These are phyloP conservation scores for Cenchrus fungigraminus DNA, from an alignment of 176 grass and related monocot genomes.

Conservation along the genomic window DNA sequence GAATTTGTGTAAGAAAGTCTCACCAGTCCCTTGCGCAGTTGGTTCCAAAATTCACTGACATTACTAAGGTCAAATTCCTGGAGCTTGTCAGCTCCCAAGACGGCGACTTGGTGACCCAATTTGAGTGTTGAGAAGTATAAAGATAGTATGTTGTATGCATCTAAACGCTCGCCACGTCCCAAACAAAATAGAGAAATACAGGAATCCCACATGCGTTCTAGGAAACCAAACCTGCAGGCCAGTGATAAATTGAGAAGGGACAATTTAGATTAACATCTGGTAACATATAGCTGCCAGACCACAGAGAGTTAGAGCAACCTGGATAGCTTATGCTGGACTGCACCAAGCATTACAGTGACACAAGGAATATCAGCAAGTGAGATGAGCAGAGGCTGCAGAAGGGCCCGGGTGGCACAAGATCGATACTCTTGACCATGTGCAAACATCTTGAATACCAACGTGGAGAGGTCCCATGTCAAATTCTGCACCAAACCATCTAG, in stretches of 20 bases:
- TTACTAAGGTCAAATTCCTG: conserved; percentile 60
- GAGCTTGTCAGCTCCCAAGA: conserved; percentile 12
- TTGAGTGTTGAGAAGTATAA: conserved; percentile 63
- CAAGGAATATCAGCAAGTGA: conserved; percentile 56
- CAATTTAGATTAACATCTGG: conserved; percentile 1
- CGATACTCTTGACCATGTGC: conserved; percentile 58
- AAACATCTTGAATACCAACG: conserved; percentile 64
- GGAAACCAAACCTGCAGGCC: conserved; percentile 64
- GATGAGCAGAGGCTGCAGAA: conserved; percentile 65
- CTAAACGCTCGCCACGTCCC: conserved; percentile 60
- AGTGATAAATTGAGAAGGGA: conserved; percentile 20
- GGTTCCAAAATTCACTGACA: conserved; percentile 75
- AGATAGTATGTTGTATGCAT: conserved; percentile 78
- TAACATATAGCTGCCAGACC: background rate
- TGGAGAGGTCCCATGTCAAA: conserved; percentile 79
- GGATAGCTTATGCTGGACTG: conserved; percentile 42
- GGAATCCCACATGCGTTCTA: conserved; percentile 71
- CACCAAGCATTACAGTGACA: conserved; percentile 24
- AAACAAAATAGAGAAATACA: conserved; percentile 67
- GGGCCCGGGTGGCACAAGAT: conserved; percentile 52
- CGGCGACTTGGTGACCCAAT: conserved; percentile 20
- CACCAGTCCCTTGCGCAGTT: conserved; percentile 85
- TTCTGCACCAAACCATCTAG: conserved; percentile 55
- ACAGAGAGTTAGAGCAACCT: conserved; percentile 47
- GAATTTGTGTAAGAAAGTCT: conserved; percentile 34